Base-by-base conservation (phyloP, 2,329 filamentous ascomycete genomes). In the Hirsutella rhossiliensis region DNA sequence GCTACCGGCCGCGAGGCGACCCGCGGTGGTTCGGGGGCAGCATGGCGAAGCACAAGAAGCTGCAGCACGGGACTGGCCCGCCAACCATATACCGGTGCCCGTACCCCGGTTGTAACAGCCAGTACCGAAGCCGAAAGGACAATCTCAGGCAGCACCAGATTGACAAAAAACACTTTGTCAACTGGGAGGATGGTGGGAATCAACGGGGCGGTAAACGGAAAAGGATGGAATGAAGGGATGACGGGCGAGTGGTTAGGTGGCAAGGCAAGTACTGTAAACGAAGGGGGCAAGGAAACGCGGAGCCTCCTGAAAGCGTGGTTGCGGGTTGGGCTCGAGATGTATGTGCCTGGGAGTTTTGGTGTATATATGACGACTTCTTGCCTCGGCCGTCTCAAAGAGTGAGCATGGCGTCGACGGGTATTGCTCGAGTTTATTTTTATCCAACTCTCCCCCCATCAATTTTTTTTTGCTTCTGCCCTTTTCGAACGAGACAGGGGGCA, bases 21-120 rank as follows among this genome's bases (percentile, higher is more conserved):
- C 72, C 73, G n/a, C 65, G 69, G 46, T 77, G 74, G 74, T 77
- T 76, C 53, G 68, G 68, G 38, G 73, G 73, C 6, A 75, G 71
- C 54, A 75, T 78, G 73, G 67, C 72, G 41, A 78, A 76, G 56
- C 74, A 78, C 54, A 74, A 65, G 61, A 74, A 71, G 54, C 60
- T 71, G 46, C 69, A 74, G 56, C 74, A 78, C 56, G 68, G 69
- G 41, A 59, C 59, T 12, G 64, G 61, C 3, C 70, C 69, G 31
- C 68, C 71, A 8, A 62, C 64, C 47, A 73, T 76, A 38, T 78
- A 72, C 56, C 64, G 64, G 47, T 78, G 74, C 48, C 65, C 67
- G 3, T 77, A 56, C 41, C 73, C 72, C 3, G 72, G 71, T 3
- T 78, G 74, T 52, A 68, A 60, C 19, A 76, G 72, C 52, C 66